Base-by-base conservation (phyloP, 1,284 basidiomycete species). In the Papiliotrema laurentii region DNA sequence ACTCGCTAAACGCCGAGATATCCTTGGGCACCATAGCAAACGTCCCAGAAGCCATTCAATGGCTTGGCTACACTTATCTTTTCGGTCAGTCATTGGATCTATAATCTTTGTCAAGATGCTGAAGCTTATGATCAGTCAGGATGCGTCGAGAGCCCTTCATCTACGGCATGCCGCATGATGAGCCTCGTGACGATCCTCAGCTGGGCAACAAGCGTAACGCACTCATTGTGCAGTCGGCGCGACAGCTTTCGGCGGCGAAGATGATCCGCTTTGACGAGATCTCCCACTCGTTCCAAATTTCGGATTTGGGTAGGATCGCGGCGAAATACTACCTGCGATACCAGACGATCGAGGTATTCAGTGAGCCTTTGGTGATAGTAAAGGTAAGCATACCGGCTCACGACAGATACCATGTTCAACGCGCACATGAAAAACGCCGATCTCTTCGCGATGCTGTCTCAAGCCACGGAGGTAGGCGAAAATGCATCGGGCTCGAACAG, bases 41-140 rank as follows among this genome's bases (percentile, higher is more conserved):
- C 56, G 80, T 87, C 21, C 76, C 80, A 47, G 96, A 99, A 68
- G 96, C 86, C 14, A 84, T 97, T 6, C 85, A 86, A 51, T 99
- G 96, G 97, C 79, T 99, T 37, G 89, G 93, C 11, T 99, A 97
- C 68, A 98, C 96, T 0, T 99, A 97, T 70, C 81, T 98, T 22
- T 93, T 90, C 66, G 68, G 65, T 67, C 21, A 44, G 68, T 22
- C 4, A 19, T n/a, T n/a, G n/a, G n/a, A n/a, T n/a, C n/a, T n/a
- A n/a, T n/a, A n/a, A 28, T 41, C 6, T 34, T 30, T 22, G 33
- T 19, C 30, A 22, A 48, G 9, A 26, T 41, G 10, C 11, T 5
- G 34, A 38, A 42, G 18, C 39, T 49, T 25, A 51, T 11, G 7
- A 13, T 14, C 45, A 72, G 94, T 97, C 2, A 83, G 96, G 38